Conservation (phyloP, 2,329 filamentous ascomycete genomes). For the Dactylella cylindrospora region DNA sequence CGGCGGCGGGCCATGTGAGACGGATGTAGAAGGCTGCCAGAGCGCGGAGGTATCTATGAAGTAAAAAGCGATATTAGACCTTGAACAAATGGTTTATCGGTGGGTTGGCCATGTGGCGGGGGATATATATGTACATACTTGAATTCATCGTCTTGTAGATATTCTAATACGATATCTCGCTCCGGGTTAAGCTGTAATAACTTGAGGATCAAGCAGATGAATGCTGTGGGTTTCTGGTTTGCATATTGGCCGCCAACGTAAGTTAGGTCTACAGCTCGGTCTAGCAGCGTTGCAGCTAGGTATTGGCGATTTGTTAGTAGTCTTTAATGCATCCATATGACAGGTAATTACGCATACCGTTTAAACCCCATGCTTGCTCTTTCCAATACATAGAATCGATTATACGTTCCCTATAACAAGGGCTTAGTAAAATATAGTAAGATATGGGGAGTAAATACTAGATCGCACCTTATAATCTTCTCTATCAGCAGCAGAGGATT, state of each 20-base stretch:
- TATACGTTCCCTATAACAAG: conserved; percentile 69
- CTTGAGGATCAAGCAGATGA: conserved; percentile 93
- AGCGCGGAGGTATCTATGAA: conserved; percentile 76
- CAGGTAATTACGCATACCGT: conserved; percentile 59
- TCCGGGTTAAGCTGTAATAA: conserved; percentile 82
- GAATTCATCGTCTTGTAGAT: conserved; percentile 75
- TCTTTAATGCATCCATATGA: conserved; percentile 54
- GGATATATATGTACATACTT: conserved; percentile 56
- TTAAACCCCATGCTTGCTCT: conserved; percentile 95
- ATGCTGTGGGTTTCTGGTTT: conserved; percentile 83
- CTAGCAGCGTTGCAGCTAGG: conserved; percentile 68
- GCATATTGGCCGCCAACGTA: conserved; percentile 86
- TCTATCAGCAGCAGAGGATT: conserved; percentile 49
- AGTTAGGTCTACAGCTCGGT: conserved; percentile 80
- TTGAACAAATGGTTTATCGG: background rate
- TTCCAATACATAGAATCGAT: conserved; percentile 97
- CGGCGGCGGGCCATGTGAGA: conserved; percentile 76
- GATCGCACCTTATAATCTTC: conserved; percentile 48
- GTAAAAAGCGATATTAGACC: conserved; percentile 50
- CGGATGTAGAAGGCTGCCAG: conserved; percentile 92
- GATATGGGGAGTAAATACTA: background rate
- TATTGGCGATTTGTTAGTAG: too few relatives aligned
- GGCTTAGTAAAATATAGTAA: conserved; percentile 7
- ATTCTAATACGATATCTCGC: conserved; percentile 75
- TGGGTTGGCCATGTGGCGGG: background rate